Base-by-base conservation (phyloP, 1,284 basidiomycete species). In the Ceratobasidium papillatum region DNA sequence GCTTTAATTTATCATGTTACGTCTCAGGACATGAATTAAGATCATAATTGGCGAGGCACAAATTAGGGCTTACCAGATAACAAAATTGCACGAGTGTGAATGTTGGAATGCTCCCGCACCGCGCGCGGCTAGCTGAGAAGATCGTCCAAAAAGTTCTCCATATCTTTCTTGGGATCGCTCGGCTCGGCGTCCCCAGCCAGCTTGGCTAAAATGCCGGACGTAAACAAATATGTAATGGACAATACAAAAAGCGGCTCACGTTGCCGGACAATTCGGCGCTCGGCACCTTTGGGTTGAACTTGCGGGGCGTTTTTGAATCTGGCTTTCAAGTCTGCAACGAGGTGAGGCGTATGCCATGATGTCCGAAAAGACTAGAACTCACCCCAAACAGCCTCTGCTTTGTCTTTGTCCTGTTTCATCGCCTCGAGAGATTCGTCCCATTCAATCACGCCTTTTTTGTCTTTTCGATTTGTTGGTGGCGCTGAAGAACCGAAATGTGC, bases 71-170 rank as follows among this genome's bases (percentile, higher is more conserved):
- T 27, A 61, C 59, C 36, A 27, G 38, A 61, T 41, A 22, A 9
- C n/a, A 27, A 41, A 27, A 27, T 43, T 41, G 3, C 12, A 8
- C 43, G 43, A 19, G 43, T 45, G 12, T 19, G 43, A 7, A 17
- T 43, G n/a, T 17, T 45, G 43, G 11, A 45, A 17, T 45, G 30
- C n/a, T 32, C 30, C 52, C 1, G 2, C 22, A 45, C 11, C 11
- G 27, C 36, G 58, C 38, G 30, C 49, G 47, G 47, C 47, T 80
- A 89, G 19, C 80, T 79, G 12, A 92, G 80, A 2, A 93, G 79
- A 68, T 92, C 91, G 76, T 93, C 91, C 43, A 93, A 81, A 78
- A 91, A 93, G 54, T 89, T 89, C 81, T 93, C 87, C 90, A 93
- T 90, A 58, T 89, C 85, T 45, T 82, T 83, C 78, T 88, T 89